These are phyloP conservation scores for Takakia lepidozioides DNA, from an alignment of 225 moss, liverwort and hornwort species.

Conservation along the genomic window DNA sequence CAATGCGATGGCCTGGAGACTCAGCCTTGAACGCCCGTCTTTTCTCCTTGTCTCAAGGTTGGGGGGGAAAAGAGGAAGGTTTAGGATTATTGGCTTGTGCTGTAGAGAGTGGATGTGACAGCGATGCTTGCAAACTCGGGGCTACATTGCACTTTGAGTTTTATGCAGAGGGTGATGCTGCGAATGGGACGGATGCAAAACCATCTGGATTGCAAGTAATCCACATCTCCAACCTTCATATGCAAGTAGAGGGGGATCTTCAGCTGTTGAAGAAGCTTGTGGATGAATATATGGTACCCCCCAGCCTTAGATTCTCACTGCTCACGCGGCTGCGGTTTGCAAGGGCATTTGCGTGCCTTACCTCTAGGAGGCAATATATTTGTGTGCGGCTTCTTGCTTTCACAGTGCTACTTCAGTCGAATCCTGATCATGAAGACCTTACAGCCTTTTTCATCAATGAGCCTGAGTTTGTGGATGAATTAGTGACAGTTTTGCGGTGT, in stretches of 20 bases:
- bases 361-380: slow-evolving; percentile 64
- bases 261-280: slow-evolving; percentile 72
- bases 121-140: slow-evolving; percentile 72
- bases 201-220: slow-evolving; percentile 73
- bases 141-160: slow-evolving; percentile 97
- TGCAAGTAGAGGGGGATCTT: slow-evolving; percentile 62
- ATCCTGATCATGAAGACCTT: slow-evolving; percentile 90
- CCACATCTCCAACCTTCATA: slow-evolving; percentile 71
- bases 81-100: slow-evolving; percentile 87
- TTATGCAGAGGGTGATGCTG: slow-evolving; percentile 54
- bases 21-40: slow-evolving; percentile 86
- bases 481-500: slow-evolving; percentile 79
- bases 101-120: slow-evolving; percentile 71
- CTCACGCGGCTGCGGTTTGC: slow-evolving; percentile 95
- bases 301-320: slow-evolving; percentile 80
- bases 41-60: slow-evolving; percentile 95
- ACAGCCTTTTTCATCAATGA: slow-evolving; percentile 95
- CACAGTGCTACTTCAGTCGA: slow-evolving; percentile 90
- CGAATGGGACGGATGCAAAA: slow-evolving; percentile 22
- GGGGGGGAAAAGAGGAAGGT: slow-evolving; percentile 99
- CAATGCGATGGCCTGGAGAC: slow-evolving; percentile 98
- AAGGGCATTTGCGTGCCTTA: slow-evolving; percentile 64
- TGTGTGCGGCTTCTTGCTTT: slow-evolving; percentile 88
- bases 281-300: slow-evolving; percentile 66
- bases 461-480: slow-evolving; percentile 92